Base-by-base conservation (phyloP, 2,329 filamentous ascomycete genomes). In the Diaporthe citri region DNA sequence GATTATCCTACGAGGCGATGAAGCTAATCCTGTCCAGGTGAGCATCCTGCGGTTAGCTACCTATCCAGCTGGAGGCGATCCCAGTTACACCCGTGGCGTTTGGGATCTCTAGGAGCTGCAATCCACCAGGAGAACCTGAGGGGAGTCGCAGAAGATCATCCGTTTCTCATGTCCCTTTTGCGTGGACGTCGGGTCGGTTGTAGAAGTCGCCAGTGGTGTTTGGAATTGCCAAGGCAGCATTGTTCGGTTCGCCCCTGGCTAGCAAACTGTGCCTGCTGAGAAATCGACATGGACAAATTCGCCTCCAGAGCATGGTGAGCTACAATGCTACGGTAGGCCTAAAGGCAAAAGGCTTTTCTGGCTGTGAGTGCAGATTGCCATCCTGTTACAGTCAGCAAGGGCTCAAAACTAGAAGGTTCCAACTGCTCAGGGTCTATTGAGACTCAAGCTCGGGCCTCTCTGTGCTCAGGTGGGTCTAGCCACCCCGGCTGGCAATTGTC, bases 401-500 rank as follows among this genome's bases (percentile, higher is more conserved):
- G 36, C 28, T n/a, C 22, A 36, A 51, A 57, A 55, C 25, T 39
- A 67, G 62, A 64, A 64, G 60, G 52, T 59, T 74, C 60, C 60
- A 72, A 39, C 34, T 28, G 48, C 77, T 77, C 77, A 74, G 77
- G 78, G 76, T 67, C 76, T 80, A 76, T 76, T 77, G 78, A 74
- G 71, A 70, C 64, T 78, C 64, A 72, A 79, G 77, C 77, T 78
- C 76, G 76, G 76, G 76, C 62, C 60, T 15, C 55, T 51, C n/a
- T 59, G 71, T 66, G 60, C 25, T 48, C 60, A 64, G 43, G 60
- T 64, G 74, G 71, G 73, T 64, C 71, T 66, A 13, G 48, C 46
- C 48, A 55, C 51, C 71, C 69, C 57, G 66, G 64, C 60, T 64
- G 67, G 71, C 48, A 75, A 69, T 75, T 73, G 71, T 75, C 74